Evolutionary conservation across 305 asterid genomes (phyloP), one percentile per base, ranked within the genome.

Genomic region (Fraxinus floribunda): DNA sequence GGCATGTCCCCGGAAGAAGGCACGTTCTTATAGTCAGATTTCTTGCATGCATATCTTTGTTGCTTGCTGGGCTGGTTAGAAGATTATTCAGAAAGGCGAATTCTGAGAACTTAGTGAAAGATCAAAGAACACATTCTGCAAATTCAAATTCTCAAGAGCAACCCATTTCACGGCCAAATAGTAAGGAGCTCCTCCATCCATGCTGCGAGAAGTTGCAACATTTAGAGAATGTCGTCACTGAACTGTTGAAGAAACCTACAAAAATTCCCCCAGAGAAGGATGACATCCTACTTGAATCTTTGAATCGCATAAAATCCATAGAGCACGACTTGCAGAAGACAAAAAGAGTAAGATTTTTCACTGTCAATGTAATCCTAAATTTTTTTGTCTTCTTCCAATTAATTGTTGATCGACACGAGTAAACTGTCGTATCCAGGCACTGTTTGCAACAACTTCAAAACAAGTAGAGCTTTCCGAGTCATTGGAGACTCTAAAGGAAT

Each of bases 401-500:
- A 30, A 46, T 81, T 84, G 41, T 73, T 86, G 84, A 84, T 66
- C 30, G 49, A 41, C 57, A 73, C 68, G 49, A 71, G 49, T 46
- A 35, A 55, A 75, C 57, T 46, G 32, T 84, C 52, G 4, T 32
- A 66, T 86, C 60, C 83, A 96, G 99, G 97, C 97, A 66, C 87
- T 96, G 81, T 86, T 91, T 44, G 97, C 97, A 41, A 92, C 98
- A 55, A 90, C 98, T 71, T 93, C 97, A 49, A 93, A 90, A 83
- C 99, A 96, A 88, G 91, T 88, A 77, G 98, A 96, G 86, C 97
- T 96, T 39, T 93, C 97, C 10, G 96, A 91, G 78, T 93, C 99
- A 46, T 70, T 93, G 85, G 98, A 96, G 86, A 89, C 84, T 72
- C 85, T 96, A 83, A 94, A 88, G 86, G 98, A 91, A 84, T 57